A percentile compares a stretch with the other conserved stretches of the same genome.
Conservation (phyloP, 176 grass and related monocot genomes). For the Rhynchospora breviuscula region DNA sequence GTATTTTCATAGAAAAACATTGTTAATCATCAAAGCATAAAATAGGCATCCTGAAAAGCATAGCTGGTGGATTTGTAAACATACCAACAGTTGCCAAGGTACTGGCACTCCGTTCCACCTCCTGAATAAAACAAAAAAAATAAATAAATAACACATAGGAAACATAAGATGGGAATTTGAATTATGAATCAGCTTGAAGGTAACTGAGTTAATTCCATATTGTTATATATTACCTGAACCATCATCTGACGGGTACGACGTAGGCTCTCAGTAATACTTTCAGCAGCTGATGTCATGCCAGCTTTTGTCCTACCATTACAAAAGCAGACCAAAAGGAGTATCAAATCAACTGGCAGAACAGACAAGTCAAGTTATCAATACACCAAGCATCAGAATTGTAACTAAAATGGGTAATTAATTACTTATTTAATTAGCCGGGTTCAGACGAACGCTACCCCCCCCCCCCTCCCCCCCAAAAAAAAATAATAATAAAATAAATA, state of each 20-base stretch:
- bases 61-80: neutral
- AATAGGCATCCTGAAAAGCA: neutral
- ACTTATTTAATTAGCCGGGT: no score
- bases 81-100: slow-evolving; percentile 81
- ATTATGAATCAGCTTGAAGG: neutral
- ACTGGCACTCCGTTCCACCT: slow-evolving; percentile 56
- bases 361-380: neutral
- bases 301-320: slow-evolving; percentile 61
- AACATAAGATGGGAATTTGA: neutral
- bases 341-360: neutral
- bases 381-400: neutral
- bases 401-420: no score
- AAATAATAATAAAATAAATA: neutral
- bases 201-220: neutral
- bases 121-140: slow-evolving; percentile 20
- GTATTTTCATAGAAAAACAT: slow-evolving; percentile 5
- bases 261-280: slow-evolving; percentile 90
- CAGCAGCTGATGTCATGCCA: slow-evolving; percentile 83
- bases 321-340: neutral
- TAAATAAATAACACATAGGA: neutral
- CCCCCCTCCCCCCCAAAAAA: no score
- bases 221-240: slow-evolving; percentile 66
- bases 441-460: no score
- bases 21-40: neutral
- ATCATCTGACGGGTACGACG: slow-evolving; percentile 70